Base-by-base conservation (phyloP, 305 asterid species). In the Fraxinus floribunda region DNA sequence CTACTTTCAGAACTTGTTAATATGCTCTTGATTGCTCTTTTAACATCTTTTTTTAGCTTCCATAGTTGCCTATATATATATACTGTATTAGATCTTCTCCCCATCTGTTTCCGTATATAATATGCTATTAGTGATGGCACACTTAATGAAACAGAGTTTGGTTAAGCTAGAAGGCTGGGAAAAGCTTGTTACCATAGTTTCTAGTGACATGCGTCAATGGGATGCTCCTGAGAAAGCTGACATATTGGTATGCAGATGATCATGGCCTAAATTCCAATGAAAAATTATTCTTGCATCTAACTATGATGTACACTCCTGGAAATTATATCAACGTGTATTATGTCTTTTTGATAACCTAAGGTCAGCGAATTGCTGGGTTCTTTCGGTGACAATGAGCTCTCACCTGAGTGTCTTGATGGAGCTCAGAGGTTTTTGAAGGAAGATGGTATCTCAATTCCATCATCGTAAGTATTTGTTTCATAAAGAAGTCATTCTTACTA, bases 351-450 rank as follows among this genome's bases (percentile, higher is more conserved):
- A 8, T 29, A 57, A 80, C 77, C 83, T 86, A 77, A 94, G 99
- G 99, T 97, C 78, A 94, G 99, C 84, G 99, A 97, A 86, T 89
- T 97, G 89, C 96, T 97, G 84, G 99, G 99, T 62, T 97, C 99
- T 16, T 97, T 97, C 81, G 99, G 98, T 74, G 99, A 97, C 89
- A 97, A 97, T 87, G 99, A 97, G 91, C 95, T 97, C 83, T 97
- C 99, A 49, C 99, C 99, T 6, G 99, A 97, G 89, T 97, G 98
- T 86, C 98, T 97, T 76, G 98, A 97, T 85, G 99, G 99, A 81
- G 99, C 99, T 83, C 97, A 92, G 83, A 92, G 97, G 82, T 97
- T 93, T 86, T 88, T 97, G 84, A 97, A 97, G 89, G 91, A 92
- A 82, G 95, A 91, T 79, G 99, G 99, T 78, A 92, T 94, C 81